These are phyloP conservation scores for Mycena crocata DNA, from an alignment of 768 basidiomycete genomes.

Conservation along the genomic window DNA sequence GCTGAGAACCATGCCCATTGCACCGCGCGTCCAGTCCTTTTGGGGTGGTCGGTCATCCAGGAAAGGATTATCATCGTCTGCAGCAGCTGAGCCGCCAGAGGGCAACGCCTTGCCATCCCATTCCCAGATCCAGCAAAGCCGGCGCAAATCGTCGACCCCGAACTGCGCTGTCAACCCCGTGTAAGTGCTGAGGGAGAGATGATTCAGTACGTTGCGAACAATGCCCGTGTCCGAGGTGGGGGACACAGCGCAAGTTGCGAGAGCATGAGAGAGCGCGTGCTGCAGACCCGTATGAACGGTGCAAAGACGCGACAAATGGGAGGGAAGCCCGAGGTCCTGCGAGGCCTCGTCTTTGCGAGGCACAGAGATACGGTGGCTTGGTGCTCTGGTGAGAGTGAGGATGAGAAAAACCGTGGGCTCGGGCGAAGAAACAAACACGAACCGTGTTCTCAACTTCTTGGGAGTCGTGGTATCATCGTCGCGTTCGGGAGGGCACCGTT, in stretches of 20 bases:
- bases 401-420: neutral
- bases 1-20: constrained; percentile 82
- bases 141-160: constrained; percentile 73
- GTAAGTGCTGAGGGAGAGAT: constrained; percentile 77
- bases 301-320: constrained; percentile 70
- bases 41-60: constrained; percentile 55
- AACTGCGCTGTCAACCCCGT: constrained; percentile 73
- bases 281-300: constrained; percentile 78
- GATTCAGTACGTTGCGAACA: constrained; percentile 82
- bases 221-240: constrained; percentile 81
- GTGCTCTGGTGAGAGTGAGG: constrained; percentile 20
- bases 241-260: constrained; percentile 84
- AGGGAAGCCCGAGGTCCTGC: constrained; percentile 56
- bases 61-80: constrained; percentile 81
- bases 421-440: constrained; percentile 38
- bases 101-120: constrained; percentile 73
- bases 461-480: constrained; percentile 74
- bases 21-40: constrained; percentile 82
- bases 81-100: constrained; percentile 12
- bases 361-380: constrained; percentile 59
- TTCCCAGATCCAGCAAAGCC: constrained; percentile 92
- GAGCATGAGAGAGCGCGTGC: constrained; percentile 85
- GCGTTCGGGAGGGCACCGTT: constrained; percentile 63
- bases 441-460: constrained; percentile 74
- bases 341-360: constrained; percentile 17